Base-by-base conservation (phyloP, 2,329 filamentous ascomycete species). In the Pestalotiopsis sp. region DNA sequence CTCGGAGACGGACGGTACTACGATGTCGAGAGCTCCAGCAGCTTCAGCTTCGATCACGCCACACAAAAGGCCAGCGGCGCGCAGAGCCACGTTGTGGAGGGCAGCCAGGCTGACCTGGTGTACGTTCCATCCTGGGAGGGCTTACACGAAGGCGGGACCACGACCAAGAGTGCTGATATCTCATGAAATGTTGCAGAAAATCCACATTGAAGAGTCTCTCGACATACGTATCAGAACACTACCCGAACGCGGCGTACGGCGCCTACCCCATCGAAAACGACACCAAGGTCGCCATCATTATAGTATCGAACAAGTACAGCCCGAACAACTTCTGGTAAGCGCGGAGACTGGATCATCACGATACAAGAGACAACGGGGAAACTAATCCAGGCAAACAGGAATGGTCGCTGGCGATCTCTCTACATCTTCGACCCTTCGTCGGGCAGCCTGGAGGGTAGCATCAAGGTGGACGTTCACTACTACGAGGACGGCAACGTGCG, bases 401-500 rank as follows among this genome's bases (percentile, higher is more conserved):
- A 98, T 82, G 96, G 96, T 71, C 94, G 96, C 71, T 99, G 96
- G 93, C 93, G 96, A 76, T 95, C 93, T 62, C 87, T 92, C 66
- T 98, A 98, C 84, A 87, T 92, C 75, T 92, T 92, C 80, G 87
- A 91, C 71, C 90, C 94, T 4, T 84, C 90, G n/a, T 88, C 88
- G 1, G 86, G 86, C 72, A 85, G 85, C 62, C 84, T 98, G 58
- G 90, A 91, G 49, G 96, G 96, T 75, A 90, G 87, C 69, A 91
- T 98, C 81, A 94, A 95, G 80, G 93, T 98, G 66, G 95, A 98
- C 75, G 95, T 99, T 65, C 96, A 99, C 86, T 99, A 99, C 87
- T 99, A 99, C 84, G 96, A 99, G 83, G 97, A 99, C 79, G 96
- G 96, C 71, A 99, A 99, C 78, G 96, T 99, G 68, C 92, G 96